Evolutionary conservation across 306 rosid genomes (phyloP).

Genomic region (Biancaea sappan): DNA sequence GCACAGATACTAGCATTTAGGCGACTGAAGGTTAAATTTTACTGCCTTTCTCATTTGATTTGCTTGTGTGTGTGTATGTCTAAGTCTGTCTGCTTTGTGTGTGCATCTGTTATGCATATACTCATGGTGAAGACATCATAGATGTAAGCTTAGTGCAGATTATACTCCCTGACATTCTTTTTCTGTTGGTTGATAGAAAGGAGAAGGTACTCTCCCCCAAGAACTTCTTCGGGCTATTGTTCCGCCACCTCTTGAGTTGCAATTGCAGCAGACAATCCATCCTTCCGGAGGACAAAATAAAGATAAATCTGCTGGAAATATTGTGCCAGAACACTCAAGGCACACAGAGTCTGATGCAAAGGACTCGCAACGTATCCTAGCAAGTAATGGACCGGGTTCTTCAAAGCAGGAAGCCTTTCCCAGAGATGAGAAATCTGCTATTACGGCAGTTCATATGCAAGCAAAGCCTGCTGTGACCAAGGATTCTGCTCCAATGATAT

Average conservation of each 20-base stretch:
- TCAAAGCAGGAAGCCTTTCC: conserved; percentile 60
- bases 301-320: conserved; percentile 68
- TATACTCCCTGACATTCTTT: conserved; percentile 30
- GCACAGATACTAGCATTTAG: conserved; percentile 98
- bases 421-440: conserved; percentile 66
- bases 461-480: conserved; percentile 52
- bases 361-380: conserved; percentile 51
- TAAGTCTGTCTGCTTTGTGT: conserved; percentile 20
- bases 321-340: conserved; percentile 53
- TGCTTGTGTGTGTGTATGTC: neutral
- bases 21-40: conserved; percentile 76
- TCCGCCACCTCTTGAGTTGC: conserved; percentile 91
- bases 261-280: conserved; percentile 57
- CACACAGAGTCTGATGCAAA: conserved; percentile 59
- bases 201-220: conserved; percentile 94
- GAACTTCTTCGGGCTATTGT: conserved; percentile 90
- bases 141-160: conserved; percentile 21
- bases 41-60: conserved; percentile 27
- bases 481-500: conserved; percentile 51
- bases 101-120: conserved; percentile 1
- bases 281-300: conserved; percentile 60
- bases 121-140: conserved; percentile 25
- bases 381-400: conserved; percentile 55
- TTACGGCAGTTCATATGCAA: conserved; percentile 53
- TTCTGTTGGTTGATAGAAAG: conserved; percentile 73